Conservation (phyloP, 2,329 filamentous ascomycete species). For the Aspergillus fumigatus region DNA sequence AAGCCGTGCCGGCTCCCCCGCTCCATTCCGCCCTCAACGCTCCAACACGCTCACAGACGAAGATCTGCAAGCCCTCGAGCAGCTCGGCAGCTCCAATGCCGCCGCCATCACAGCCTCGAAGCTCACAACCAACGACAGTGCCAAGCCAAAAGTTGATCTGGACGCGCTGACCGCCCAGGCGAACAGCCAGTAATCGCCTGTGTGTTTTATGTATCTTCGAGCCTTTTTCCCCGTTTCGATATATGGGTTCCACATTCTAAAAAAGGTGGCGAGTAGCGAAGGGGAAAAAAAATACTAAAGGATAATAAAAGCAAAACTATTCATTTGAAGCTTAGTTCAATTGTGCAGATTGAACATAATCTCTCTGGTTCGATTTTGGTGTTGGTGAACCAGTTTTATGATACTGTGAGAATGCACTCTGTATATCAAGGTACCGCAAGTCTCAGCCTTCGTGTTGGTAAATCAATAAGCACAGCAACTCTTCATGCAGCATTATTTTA, state of each 20-base stretch:
- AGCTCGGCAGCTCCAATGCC: constrained; percentile 27
- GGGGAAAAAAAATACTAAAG: background rate
- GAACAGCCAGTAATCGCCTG: constrained; percentile 21
- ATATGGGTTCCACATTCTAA: background rate
- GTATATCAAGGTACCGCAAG: background rate
- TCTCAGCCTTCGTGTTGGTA: no score
- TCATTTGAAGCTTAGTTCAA: background rate
- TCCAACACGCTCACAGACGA: constrained; percentile 47
- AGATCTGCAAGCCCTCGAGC: constrained; percentile 42
- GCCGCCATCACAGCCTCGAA: constrained; percentile 12
- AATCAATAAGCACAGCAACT: no score
- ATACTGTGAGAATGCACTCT: constrained; percentile 29
- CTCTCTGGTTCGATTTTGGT: background rate
- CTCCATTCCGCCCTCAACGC: constrained; percentile 56
- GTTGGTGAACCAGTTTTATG: background rate
- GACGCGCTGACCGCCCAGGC: constrained; percentile 36
- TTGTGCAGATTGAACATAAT: constrained; percentile 5
- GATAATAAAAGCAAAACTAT: background rate
- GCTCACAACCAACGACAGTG: constrained; percentile 20
- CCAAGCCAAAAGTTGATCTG: constrained; percentile 32
- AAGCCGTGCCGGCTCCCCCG: constrained; percentile 64
- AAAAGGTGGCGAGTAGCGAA: background rate
- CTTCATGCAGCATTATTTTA: background rate
- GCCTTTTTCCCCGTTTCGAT: constrained; percentile 1
- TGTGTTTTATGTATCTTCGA: background rate